A percentile compares a stretch with the other conserved stretches of the same genome.
Conservation (phyloP, 179 eudicot genomes). For the Spergularia azorica region DNA sequence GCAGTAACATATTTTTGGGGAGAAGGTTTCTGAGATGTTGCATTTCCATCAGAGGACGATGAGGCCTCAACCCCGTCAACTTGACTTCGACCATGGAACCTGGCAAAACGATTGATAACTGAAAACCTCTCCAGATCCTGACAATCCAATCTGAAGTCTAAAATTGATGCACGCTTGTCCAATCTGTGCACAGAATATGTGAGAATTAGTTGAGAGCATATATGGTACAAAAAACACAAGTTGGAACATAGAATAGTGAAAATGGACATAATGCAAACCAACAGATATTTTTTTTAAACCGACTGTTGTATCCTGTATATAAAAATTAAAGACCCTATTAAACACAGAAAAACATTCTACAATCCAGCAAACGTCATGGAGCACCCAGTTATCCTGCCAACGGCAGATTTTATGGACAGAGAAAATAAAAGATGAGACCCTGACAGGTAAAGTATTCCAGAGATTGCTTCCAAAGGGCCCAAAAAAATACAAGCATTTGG, state of each 20-base stretch:
- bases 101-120: constrained; percentile 80
- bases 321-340: neutral
- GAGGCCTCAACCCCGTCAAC: constrained; percentile 59
- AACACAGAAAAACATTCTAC: neutral
- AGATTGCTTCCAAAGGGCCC: neutral
- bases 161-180: constrained; percentile 76
- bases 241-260: too few species aligned
- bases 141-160: constrained; percentile 76
- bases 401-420: too few species aligned
- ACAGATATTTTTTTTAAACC: neutral
- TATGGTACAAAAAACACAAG: neutral
- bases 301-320: neutral
- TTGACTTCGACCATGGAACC: constrained; percentile 75
- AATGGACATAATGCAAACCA: neutral
- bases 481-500: too few species aligned
- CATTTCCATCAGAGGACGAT: constrained; percentile 49
- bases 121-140: constrained; percentile 87
- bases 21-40: constrained; percentile 40
- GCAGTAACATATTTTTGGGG: constrained; percentile 90
- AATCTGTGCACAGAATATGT: constrained; percentile 43
- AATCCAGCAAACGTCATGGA: neutral
- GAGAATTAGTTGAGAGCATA: constrained; percentile 18
- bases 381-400: neutral
- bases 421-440: neutral
- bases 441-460: neutral